phyloP scores from a whole-genome alignment of 371 early-diverging fungal genomes.

The Mortierella sp. region DNA sequence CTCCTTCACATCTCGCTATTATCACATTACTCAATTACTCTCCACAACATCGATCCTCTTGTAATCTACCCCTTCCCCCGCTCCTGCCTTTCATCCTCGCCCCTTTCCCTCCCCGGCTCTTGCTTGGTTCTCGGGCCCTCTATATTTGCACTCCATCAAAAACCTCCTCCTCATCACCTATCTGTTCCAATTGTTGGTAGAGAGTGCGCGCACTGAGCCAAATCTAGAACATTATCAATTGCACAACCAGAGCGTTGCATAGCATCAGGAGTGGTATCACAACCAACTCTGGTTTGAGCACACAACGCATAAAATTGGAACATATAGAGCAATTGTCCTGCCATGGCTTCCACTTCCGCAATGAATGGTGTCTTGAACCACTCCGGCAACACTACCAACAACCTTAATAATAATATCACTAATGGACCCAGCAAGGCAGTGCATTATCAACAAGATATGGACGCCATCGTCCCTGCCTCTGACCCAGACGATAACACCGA shows the following conservation, averaged over 20 bases:
- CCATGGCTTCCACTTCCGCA: slow-evolving; percentile 38
- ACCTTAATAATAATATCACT: slow-evolving; percentile 3
- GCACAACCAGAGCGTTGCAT: slow-evolving; percentile 11
- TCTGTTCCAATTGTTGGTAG: neutral
- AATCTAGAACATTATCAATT: slow-evolving; percentile 3
- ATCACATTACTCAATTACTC: neutral
- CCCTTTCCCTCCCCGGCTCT: neutral
- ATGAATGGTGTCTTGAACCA: slow-evolving; percentile 5
- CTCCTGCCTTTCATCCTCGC: neutral
- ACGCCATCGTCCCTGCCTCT: slow-evolving; percentile 53
- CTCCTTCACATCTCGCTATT: neutral
- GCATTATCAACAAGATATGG: slow-evolving; percentile 31
- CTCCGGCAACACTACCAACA: slow-evolving; percentile 15
- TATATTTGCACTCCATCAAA: neutral
- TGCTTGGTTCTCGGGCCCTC: slow-evolving; percentile 2
- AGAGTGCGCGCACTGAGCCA: neutral
- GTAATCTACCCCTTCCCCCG: neutral
- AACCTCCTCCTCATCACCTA: neutral
- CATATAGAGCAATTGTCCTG: neutral
- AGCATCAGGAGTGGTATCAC: slow-evolving; percentile 19
- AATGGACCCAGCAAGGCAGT: slow-evolving; percentile 24
- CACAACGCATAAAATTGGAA: slow-evolving; percentile 1
- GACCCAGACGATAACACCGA: slow-evolving; percentile 45
- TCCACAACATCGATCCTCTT: neutral
- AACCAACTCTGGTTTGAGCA: slow-evolving; percentile 18